A percentile compares a stretch with the other conserved stretches of the same genome.
These are phyloP conservation scores for Wickerhamiella infanticola DNA, from an alignment of 1,139 yeast species.

Conservation along the genomic window DNA sequence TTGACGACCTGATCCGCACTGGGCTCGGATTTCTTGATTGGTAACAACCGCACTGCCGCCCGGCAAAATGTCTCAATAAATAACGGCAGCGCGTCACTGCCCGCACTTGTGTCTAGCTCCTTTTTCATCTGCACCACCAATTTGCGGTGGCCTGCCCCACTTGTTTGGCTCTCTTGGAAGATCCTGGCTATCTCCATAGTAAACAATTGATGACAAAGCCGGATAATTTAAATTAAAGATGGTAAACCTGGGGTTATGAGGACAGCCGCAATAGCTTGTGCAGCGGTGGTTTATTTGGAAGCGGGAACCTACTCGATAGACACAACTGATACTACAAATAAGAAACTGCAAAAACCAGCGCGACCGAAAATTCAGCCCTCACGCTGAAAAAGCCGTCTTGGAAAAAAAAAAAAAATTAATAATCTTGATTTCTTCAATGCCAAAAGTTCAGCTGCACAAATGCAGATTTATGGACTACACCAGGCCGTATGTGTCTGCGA, in stretches of 20 bases:
- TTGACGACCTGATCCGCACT: conserved; percentile 69
- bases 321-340: background rate
- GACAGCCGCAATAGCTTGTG: no score
- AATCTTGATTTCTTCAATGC: background rate
- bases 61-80: background rate
- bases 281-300: no score
- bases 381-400: background rate
- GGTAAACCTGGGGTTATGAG: no score
- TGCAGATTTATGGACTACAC: conserved; percentile 84
- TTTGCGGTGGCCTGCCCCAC: background rate
- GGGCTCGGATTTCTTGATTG: conserved; percentile 53
- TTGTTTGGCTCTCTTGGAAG: background rate
- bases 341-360: background rate
- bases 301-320: background rate
- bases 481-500: conserved; percentile 72
- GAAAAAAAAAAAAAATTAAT: background rate
- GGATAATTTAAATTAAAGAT: background rate
- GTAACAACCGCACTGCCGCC: conserved; percentile 32
- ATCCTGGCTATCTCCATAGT: background rate
- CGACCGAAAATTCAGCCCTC: background rate
- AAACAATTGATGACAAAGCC: background rate
- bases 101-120: background rate
- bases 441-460: conserved; percentile 43
- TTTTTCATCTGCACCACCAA: background rate
- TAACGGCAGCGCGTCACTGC: background rate